These are phyloP conservation scores for Arctium minus DNA, from an alignment of 129 eudicot species.

Conservation along the genomic window DNA sequence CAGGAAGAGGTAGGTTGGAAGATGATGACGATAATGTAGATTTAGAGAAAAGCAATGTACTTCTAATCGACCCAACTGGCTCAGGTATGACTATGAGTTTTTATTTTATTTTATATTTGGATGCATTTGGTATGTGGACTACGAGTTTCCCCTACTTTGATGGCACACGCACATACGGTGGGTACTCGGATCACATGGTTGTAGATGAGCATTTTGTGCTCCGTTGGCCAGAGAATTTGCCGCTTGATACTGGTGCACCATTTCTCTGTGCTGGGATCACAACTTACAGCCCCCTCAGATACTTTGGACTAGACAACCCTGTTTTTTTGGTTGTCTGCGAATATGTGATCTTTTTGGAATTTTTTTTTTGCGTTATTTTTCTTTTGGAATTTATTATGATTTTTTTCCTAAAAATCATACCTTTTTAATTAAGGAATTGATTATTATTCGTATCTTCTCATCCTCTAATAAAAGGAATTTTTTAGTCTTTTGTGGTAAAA, in stretches of 20 bases:
- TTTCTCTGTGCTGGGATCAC: conserved; percentile 69
- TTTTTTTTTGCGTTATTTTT: too few species aligned
- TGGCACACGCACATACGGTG: too few species aligned
- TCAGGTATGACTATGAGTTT: conserved; percentile 50
- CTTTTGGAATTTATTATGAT: too few species aligned
- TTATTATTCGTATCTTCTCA: too few species aligned
- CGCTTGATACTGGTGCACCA: conserved; percentile 57
- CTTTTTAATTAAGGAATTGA: too few species aligned
- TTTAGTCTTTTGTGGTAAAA: too few species aligned
- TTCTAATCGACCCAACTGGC: conserved; percentile 96
- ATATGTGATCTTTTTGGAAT: too few species aligned
- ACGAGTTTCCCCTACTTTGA: conserved; percentile 26
- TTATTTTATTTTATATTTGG: neutral
- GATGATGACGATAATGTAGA: too few species aligned
- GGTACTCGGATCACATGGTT: conserved; percentile 59
- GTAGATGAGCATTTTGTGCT: conserved; percentile 46
- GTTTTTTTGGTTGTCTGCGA: too few species aligned
- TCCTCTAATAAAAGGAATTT: too few species aligned
- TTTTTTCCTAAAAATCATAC: too few species aligned
- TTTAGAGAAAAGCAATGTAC: conserved; percentile 89
- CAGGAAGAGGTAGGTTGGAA: conserved; percentile 26
- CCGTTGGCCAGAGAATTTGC: conserved; percentile 44
- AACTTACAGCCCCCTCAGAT: conserved; percentile 61
- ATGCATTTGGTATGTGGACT: too few species aligned
- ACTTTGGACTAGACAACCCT: conserved; percentile 50